Conservation (phyloP, 1,139 yeast genomes). For the Debaryomycetaceae sp. region DNA sequence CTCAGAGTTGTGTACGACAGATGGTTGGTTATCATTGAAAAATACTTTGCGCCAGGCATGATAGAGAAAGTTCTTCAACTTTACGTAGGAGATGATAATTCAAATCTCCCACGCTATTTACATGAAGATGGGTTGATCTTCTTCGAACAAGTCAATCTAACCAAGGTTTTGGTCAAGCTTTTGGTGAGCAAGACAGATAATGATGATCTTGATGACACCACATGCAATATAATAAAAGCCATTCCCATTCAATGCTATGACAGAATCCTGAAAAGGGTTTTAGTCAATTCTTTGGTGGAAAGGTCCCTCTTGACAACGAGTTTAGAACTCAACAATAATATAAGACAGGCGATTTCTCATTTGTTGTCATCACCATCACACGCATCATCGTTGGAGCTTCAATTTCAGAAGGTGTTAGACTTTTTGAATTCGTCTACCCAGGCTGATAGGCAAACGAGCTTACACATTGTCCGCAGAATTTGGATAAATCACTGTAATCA, state of each 20-base stretch:
- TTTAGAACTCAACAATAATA: conserved; percentile 5
- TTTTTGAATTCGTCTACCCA: conserved; percentile 15
- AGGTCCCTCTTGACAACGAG: conserved; percentile 6
- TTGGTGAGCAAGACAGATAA: background rate
- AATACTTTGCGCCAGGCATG: conserved; percentile 20
- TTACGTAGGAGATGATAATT: conserved; percentile 7
- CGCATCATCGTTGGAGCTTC: conserved; percentile 47
- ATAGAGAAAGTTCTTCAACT: conserved; percentile 11
- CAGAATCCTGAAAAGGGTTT: conserved; percentile 34
- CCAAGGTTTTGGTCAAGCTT: conserved; percentile 9
- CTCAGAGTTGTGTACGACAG: conserved; percentile 38
- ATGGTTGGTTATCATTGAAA: conserved; percentile 53
- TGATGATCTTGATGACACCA: conserved; percentile 2
- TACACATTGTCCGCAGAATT: conserved; percentile 19
- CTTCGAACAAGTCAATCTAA: conserved; percentile 44
- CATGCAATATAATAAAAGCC: conserved; percentile 11
- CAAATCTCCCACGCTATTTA: conserved; percentile 13
- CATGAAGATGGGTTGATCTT: conserved; percentile 16
- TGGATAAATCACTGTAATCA: conserved; percentile 31
- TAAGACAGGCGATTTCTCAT: conserved; percentile 24
- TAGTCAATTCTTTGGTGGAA: conserved; percentile 31
- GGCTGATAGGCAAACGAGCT: conserved; percentile 11
- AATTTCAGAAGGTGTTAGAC: conserved; percentile 22
- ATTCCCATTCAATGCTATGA: conserved; percentile 53
- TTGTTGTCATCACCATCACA: conserved; percentile 48